Conservation (phyloP, 495 filamentous ascomycete species). For the Darksidea phi region DNA sequence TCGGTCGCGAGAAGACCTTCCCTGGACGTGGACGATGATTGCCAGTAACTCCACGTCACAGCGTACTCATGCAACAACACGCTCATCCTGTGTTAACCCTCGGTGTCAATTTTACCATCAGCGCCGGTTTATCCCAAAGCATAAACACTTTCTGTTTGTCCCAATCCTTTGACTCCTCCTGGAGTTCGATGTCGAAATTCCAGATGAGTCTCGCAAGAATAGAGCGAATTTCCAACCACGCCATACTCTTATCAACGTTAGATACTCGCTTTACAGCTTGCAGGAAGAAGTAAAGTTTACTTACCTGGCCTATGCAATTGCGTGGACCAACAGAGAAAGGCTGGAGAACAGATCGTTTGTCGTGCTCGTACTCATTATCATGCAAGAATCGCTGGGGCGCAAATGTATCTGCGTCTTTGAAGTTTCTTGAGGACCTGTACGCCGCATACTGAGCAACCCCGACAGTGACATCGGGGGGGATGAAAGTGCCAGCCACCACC, state of each 20-base stretch:
- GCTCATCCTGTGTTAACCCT: neutral
- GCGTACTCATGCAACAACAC: too few relatives aligned
- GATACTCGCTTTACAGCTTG: neutral
- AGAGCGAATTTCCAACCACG: conserved; percentile 8
- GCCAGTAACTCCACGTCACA: too few relatives aligned
- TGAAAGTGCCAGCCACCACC: neutral
- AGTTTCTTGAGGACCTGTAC: neutral
- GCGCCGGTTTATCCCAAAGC: conserved; percentile 22
- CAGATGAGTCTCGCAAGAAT: conserved; percentile 18
- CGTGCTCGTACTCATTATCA: conserved; percentile 11
- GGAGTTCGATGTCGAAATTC: conserved; percentile 22
- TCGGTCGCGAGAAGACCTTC: too few relatives aligned
- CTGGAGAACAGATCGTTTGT: conserved; percentile 3
- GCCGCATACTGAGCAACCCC: conserved; percentile 9
- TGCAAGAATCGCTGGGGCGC: conserved; percentile 18
- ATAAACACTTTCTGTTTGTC: conserved; percentile 16
- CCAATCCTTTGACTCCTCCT: conserved; percentile 6
- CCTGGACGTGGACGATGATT: too few relatives aligned
- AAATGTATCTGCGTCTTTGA: conserved; percentile 5
- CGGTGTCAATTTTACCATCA: conserved; percentile 10
- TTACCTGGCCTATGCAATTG: conserved; percentile 21
- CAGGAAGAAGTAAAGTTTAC: neutral
- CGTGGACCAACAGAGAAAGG: conserved; percentile 25
- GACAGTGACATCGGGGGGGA: neutral
- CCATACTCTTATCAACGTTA: neutral